Conservation (phyloP, 768 basidiomycete species). For the Coprinopsis strossmayeri region DNA sequence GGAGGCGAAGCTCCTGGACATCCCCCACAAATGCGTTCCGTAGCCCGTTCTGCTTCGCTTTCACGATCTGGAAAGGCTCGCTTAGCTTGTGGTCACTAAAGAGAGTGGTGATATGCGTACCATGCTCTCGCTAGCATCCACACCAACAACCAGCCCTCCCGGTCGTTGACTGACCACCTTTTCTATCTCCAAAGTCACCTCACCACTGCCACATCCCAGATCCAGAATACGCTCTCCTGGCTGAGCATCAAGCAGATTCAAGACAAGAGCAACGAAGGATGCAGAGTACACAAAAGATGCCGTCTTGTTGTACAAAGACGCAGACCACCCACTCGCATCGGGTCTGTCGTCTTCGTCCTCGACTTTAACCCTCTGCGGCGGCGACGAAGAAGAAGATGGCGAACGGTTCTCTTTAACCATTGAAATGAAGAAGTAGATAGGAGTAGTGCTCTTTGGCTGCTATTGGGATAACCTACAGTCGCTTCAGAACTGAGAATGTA, state of each 20-base stretch:
- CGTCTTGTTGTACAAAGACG: conserved; percentile 52
- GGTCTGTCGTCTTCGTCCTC: conserved; percentile 1
- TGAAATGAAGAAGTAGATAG: too few relatives aligned
- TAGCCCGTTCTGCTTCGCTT: conserved; percentile 26
- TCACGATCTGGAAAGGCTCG: conserved; percentile 10
- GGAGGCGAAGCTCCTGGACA: conserved; percentile 39
- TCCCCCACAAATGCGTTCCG: conserved; percentile 45
- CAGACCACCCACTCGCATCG: conserved; percentile 37
- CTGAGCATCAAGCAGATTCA: conserved; percentile 53
- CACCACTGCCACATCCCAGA: conserved; percentile 80
- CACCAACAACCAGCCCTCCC: conserved; percentile 56
- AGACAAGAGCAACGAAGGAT: conserved; percentile 45
- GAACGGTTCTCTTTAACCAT: background rate
- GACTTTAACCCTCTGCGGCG: background rate
- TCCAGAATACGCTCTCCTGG: conserved; percentile 70
- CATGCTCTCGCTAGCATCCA: conserved; percentile 71
- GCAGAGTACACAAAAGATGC: conserved; percentile 65
- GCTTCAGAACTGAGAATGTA: too few relatives aligned
- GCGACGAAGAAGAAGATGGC: background rate
- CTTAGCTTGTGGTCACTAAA: background rate
- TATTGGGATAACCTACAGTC: background rate
- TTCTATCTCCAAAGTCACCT: conserved; percentile 57
- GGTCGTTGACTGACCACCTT: conserved; percentile 37
- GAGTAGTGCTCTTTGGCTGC: too few relatives aligned
- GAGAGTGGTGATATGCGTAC: conserved; percentile 29